Percentiles rank a stretch among this genome's conserved stretches.
Conservation (phyloP, 2,329 filamentous ascomycete genomes). For the Clarireedia paspali region DNA sequence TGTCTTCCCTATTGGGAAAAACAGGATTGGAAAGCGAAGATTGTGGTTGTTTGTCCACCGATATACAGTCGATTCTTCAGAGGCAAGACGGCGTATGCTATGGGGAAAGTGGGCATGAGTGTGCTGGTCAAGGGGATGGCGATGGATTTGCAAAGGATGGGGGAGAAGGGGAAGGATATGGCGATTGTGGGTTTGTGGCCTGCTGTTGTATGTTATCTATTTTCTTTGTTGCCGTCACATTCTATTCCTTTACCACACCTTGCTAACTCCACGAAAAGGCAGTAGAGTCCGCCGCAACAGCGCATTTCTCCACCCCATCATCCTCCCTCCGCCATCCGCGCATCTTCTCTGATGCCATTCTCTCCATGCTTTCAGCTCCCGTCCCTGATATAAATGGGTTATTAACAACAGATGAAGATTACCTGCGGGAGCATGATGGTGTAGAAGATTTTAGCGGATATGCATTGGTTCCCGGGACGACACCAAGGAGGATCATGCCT, state of each 20-base stretch:
- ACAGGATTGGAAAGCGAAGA: constrained; percentile 48
- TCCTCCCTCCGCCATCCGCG: constrained; percentile 54
- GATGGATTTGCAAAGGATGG: constrained; percentile 65
- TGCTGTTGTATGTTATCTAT: constrained; percentile 48
- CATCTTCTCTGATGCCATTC: constrained; percentile 73
- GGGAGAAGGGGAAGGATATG: constrained; percentile 55
- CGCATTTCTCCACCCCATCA: constrained; percentile 29
- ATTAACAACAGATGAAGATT: constrained; percentile 73
- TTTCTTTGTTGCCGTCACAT: background rate
- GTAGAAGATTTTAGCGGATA: constrained; percentile 68
- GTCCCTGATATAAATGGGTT: constrained; percentile 59
- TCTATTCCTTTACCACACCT: background rate
- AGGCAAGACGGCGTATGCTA: constrained; percentile 78
- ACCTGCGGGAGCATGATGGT: constrained; percentile 55
- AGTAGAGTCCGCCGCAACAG: constrained; percentile 70
- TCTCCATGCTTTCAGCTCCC: constrained; percentile 60
- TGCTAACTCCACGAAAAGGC: constrained; percentile 33
- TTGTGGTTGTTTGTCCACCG: constrained; percentile 75
- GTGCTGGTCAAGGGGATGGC: constrained; percentile 74
- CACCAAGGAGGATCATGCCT: constrained; percentile 74
- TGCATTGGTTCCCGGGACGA: constrained; percentile 53
- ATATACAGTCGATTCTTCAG: constrained; percentile 81
- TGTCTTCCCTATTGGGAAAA: constrained; percentile 56
- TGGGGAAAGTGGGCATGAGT: constrained; percentile 74
- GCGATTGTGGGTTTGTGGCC: constrained; percentile 80